Evolutionary conservation across 2,329 filamentous ascomycete genomes (phyloP).

Genomic region (Calonectria pauciramosa): DNA sequence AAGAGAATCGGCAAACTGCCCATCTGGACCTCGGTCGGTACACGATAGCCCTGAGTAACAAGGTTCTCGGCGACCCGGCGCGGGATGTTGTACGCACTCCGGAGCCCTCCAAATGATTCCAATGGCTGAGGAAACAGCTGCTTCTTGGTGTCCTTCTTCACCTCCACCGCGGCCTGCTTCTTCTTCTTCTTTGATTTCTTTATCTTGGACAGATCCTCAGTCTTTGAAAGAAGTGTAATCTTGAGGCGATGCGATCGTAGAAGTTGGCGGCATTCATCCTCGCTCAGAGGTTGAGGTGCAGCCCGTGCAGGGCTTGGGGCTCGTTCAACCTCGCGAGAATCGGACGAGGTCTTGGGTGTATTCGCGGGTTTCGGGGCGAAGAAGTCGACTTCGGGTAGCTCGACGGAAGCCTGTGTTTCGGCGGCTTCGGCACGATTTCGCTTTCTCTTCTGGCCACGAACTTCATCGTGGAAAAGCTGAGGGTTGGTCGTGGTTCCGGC

Average conservation of each 20-base stretch:
- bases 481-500: conserved; percentile 75
- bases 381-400: conserved; percentile 68
- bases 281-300: conserved; percentile 62
- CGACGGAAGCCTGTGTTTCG: conserved; percentile 44
- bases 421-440: conserved; percentile 57
- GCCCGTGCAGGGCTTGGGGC: conserved; percentile 45
- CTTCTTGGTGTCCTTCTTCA: conserved; percentile 67
- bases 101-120: conserved; percentile 80
- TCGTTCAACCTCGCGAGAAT: conserved; percentile 40
- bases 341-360: conserved; percentile 49
- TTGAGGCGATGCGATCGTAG: conserved; percentile 88
- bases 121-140: conserved; percentile 85
- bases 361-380: conserved; percentile 65
- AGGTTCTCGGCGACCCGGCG: conserved; percentile 83
- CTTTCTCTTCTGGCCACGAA: conserved; percentile 69
- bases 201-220: conserved; percentile 56
- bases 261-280: conserved; percentile 80
- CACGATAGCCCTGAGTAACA: conserved; percentile 83
- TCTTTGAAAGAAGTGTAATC: conserved; percentile 78
- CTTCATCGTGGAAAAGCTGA: conserved; percentile 76
- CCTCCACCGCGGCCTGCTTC: conserved; percentile 61
- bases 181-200: conserved; percentile 72
- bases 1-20: conserved; percentile 86
- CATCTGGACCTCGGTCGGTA: conserved; percentile 95
- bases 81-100: conserved; percentile 79